Evolutionary conservation across 2,329 filamentous ascomycete species (phyloP), one percentile per base, ranked within the genome.

Genomic region (Fusarium sp.): DNA sequence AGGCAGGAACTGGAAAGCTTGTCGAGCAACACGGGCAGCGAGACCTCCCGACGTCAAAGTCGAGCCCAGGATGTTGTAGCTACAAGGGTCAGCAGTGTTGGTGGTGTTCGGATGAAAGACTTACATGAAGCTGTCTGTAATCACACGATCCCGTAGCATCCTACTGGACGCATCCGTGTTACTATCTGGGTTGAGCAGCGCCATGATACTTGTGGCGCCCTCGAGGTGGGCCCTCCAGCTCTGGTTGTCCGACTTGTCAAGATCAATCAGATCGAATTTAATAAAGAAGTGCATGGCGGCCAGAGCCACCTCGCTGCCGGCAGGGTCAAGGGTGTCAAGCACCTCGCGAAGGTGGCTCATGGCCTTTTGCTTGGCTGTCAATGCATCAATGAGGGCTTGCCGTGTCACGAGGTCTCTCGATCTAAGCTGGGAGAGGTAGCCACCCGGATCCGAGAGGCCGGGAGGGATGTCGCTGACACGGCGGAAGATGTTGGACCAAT

Each of bases 231-330:
- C 78, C 70, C 83, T 83, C 86, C 86, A 87, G 65, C 81, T 81
- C 63, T 80, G 82, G 7, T 81, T 80, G 22, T 80, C 82, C 24
- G 81, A 81, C 66, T 81, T 83, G 14, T 86, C 84, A 12, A 86
- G 77, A 69, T 88, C 86, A 53, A 88, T 85, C n/a, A 88, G 79
- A 59, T 87, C 81, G 67, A 88, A 86, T 67, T 87, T 86, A 77
- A 88, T 81, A 65, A 87, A 87, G 76, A 87, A 87, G 58, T 87
- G 82, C 66, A 87, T 83, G 2, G 86, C 85, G 10, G 85, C 85
- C 17, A 87, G 79, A 31, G 85, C 79, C 35, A 86, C 84, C 70
- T 87, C 85, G 53, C 82, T 84, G n/a, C 84, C 84, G 2, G 80
- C 82, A 8, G 81, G 78, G 61, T 84, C 80, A 42, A 81, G 75